phyloP scores from a whole-genome alignment of 257 asterid genomes.

The Nicotiana benthamiana region DNA sequence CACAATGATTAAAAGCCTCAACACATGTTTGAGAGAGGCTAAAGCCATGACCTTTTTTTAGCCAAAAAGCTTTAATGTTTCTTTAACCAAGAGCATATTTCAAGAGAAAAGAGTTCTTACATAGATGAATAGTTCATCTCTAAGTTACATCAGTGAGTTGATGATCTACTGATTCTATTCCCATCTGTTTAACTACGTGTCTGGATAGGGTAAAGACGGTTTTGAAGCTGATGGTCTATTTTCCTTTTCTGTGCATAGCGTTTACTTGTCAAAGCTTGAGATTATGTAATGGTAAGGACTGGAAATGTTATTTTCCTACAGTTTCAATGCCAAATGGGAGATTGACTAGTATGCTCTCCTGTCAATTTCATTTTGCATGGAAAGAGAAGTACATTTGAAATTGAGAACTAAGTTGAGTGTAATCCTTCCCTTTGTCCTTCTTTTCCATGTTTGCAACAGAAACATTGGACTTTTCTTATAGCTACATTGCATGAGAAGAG shows the following conservation, averaged over 20 bases:
- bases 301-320: not conserved
- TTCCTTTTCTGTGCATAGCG: not conserved
- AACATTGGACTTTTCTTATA: not conserved
- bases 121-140: not conserved
- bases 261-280: not conserved
- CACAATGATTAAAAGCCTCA: not conserved
- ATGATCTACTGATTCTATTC: not conserved
- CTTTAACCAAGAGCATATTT: not conserved
- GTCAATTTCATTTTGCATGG: not conserved
- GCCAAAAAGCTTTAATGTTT: not conserved
- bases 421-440: not conserved
- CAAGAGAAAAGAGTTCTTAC: not conserved
- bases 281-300: not conserved
- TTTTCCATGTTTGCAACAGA: not conserved
- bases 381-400: not conserved
- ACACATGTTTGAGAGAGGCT: not conserved
- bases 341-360: not conserved
- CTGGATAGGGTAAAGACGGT: not conserved
- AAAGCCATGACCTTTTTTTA: not conserved
- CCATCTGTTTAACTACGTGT: not conserved
- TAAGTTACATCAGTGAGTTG: not conserved
- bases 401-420: not conserved
- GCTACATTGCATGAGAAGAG: no score
- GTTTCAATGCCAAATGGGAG: not conserved
- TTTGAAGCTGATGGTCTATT: not conserved